These are phyloP conservation scores for Fusarium subtropicale DNA, from an alignment of 2,329 filamentous ascomycete species.

Conservation along the genomic window DNA sequence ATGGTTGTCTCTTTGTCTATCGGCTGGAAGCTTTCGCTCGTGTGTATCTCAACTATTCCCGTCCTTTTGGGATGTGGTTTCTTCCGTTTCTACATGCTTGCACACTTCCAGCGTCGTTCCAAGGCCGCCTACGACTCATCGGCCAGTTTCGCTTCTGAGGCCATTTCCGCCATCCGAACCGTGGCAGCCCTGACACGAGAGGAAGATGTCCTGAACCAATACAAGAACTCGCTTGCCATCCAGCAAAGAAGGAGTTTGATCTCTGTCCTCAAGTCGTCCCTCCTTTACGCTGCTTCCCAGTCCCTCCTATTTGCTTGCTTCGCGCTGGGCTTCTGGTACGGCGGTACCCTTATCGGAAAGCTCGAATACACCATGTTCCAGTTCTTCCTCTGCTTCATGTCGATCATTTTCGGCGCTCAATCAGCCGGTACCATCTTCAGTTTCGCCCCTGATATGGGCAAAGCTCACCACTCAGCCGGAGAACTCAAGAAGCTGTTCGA, in stretches of 20 bases:
- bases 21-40: slow-evolving; percentile 88
- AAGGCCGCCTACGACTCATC: slow-evolving; percentile 84
- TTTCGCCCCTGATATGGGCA: slow-evolving; percentile 92
- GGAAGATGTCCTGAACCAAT: slow-evolving; percentile 79
- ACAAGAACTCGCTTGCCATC: slow-evolving; percentile 71
- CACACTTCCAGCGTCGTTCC: slow-evolving; percentile 80
- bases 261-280: slow-evolving; percentile 80
- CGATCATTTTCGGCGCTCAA: slow-evolving; percentile 91
- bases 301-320: slow-evolving; percentile 85
- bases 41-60: slow-evolving; percentile 83
- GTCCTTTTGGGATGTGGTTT: slow-evolving; percentile 85
- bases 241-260: slow-evolving; percentile 77
- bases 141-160: slow-evolving; percentile 90
- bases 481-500: slow-evolving; percentile 88
- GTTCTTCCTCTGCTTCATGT: slow-evolving; percentile 91
- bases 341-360: slow-evolving; percentile 78
- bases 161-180: slow-evolving; percentile 92
- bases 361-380: slow-evolving; percentile 81
- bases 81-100: slow-evolving; percentile 86
- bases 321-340: slow-evolving; percentile 94
- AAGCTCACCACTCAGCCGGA: slow-evolving; percentile 85
- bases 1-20: slow-evolving; percentile 77
- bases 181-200: slow-evolving; percentile 93
- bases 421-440: slow-evolving; percentile 85
- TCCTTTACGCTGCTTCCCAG: slow-evolving; percentile 86